Base-by-base conservation (phyloP, 2,329 filamentous ascomycete genomes). In the Pezicula radicicola region DNA sequence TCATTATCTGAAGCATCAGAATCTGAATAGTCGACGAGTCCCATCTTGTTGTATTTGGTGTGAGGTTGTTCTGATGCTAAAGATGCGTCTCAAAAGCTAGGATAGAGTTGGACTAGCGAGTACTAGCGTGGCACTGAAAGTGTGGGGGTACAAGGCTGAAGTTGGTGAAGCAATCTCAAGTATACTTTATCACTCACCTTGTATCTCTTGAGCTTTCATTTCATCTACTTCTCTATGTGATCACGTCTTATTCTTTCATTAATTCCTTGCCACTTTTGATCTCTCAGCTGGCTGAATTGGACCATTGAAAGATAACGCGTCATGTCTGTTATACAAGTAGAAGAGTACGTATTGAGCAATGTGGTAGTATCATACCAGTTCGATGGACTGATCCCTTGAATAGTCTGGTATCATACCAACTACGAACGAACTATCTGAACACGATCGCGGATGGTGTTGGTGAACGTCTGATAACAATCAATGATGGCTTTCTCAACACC, bases 401-500 rank as follows among this genome's bases (percentile, higher is more conserved):
- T 62, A 91, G 88, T 68, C 85, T 94, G 68, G 87, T 92, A 42
- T 83, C 89, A 52, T 93, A 93, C 72, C 88, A 91, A 69, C 77
- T 95, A 51, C 87, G 89, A 48, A 87, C 87, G 36, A 86, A 86
- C 63, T 94, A 94, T 66, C 82, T 95, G 35, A 84, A 85, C 59
- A 83, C 89, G 57, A 85, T 92, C 59, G 87, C 88, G 59, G 89
- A 95, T 67, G 90, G 89, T 55, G 88, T 94, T 7, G 89, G 89
- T 59, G 90, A 95, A 69, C 85, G 89, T 18, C 79, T 94, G 39
- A 89, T 95, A 66, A 90, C 85, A 37, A 80, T 95, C 55, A 89
- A 93, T 69, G 85, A 91, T 64, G 79, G 79, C 57, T 87, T 92
- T 64, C 76, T 94, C 57, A 92, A 91, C 66, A 88, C 89, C 27